These are phyloP conservation scores for Daedaleopsis sinensis DNA, from an alignment of 768 basidiomycete species.

Conservation along the genomic window DNA sequence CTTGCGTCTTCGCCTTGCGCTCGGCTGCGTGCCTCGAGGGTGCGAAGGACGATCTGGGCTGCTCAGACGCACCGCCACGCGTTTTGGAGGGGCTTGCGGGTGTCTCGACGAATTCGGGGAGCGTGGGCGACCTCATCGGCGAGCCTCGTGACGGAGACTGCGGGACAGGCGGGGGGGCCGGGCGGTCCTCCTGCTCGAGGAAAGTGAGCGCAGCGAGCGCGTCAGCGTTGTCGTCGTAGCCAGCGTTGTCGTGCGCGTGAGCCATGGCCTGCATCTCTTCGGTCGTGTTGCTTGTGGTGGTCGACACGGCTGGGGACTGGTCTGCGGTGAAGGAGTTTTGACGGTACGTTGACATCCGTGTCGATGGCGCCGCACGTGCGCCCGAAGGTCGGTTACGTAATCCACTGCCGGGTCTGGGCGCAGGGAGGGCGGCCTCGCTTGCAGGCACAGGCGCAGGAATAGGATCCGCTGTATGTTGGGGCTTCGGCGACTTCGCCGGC, in stretches of 20 bases:
- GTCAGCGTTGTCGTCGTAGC: constrained; percentile 57
- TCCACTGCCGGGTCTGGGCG: constrained; percentile 24
- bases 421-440: constrained; percentile 6
- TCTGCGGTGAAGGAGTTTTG: constrained; percentile 20
- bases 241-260: constrained; percentile 21
- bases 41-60: constrained; percentile 83
- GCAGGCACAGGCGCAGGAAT: constrained; percentile 5
- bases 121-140: constrained; percentile 32
- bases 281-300: constrained; percentile 9
- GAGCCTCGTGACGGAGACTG: constrained; percentile 36
- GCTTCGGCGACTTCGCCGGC: constrained; percentile 17
- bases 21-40: constrained; percentile 83
- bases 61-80: constrained; percentile 21
- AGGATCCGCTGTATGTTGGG: not conserved
- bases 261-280: constrained; percentile 13
- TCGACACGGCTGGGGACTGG: constrained; percentile 12
- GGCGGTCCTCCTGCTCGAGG: constrained; percentile 54
- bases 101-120: constrained; percentile 29
- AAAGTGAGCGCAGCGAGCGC: constrained; percentile 81
- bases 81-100: constrained; percentile 29
- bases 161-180: constrained; percentile 31
- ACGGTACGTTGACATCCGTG: constrained; percentile 23
- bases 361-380: constrained; percentile 69
- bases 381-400: constrained; percentile 76
- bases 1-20: constrained; percentile 81